A percentile compares a stretch with the other conserved stretches of the same genome.
These are phyloP conservation scores for Calocybe gambosa DNA, from an alignment of 1,284 basidiomycete genomes.

Conservation along the genomic window DNA sequence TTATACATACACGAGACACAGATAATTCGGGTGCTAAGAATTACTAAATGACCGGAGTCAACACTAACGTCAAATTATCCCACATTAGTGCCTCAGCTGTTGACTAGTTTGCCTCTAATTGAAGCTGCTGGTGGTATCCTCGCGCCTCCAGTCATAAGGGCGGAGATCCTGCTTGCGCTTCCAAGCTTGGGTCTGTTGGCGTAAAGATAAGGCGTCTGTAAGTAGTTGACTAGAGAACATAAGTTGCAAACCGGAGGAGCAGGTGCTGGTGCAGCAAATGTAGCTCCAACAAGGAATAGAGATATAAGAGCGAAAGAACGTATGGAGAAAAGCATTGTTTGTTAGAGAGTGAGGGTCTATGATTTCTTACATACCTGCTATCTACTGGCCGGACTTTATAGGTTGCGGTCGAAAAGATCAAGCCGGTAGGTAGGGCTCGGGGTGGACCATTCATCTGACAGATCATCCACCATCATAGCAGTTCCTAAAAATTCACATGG, in stretches of 20 bases:
- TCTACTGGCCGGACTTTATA: constrained; percentile 8
- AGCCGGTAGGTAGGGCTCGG: constrained; percentile 11
- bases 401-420: constrained; percentile 11
- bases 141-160: not conserved
- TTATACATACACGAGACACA: not conserved
- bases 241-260: constrained; percentile 6
- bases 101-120: not conserved
- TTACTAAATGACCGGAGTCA: not conserved
- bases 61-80: not conserved
- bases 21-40: constrained; percentile 9
- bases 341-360: not conserved
- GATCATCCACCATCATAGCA: not conserved
- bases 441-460: not conserved
- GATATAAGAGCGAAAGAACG: constrained; percentile 26
- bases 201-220: not conserved
- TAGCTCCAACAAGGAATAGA: constrained; percentile 24
- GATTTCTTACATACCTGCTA: not conserved
- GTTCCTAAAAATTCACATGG: not conserved
- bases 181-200: constrained; percentile 5
- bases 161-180: not conserved
- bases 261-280: constrained; percentile 29
- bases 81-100: not conserved
- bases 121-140: not conserved
- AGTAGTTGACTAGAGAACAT: not conserved
- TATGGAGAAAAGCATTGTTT: constrained; percentile 25